Evolutionary conservation across 176 grass and related monocot genomes (phyloP).

Genomic region (Oryza rufipogon): DNA sequence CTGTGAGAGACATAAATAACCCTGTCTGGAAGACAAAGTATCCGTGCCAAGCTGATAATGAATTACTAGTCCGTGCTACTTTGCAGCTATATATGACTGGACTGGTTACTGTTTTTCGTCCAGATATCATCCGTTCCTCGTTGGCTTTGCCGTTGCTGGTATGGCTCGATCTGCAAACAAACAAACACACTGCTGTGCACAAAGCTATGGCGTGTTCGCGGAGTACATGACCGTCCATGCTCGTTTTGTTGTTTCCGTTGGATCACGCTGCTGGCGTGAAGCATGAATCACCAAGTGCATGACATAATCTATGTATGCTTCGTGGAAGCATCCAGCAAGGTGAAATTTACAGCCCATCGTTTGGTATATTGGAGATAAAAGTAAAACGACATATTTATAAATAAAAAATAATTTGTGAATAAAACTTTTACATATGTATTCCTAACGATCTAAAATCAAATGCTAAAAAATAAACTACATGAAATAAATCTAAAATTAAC

Average conservation of each 20-base stretch:
- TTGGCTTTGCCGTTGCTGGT: not conserved
- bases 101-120: not conserved
- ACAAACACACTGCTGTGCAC: not conserved
- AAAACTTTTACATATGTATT: too few species aligned
- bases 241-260: conserved; percentile 10
- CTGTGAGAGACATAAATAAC: not conserved
- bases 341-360: not conserved
- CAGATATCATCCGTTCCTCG: not conserved
- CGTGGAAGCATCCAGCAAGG: conserved; percentile 1
- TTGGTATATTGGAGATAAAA: too few species aligned
- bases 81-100: not conserved
- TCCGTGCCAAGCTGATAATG: not conserved
- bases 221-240: not conserved
- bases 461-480: too few species aligned
- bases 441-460: too few species aligned
- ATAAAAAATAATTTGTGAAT: too few species aligned
- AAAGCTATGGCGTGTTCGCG: conserved; percentile 1
- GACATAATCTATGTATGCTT: conserved; percentile 33
- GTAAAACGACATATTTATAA: too few species aligned
- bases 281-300: conserved; percentile 13
- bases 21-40: not conserved
- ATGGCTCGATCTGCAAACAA: not conserved
- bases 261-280: conserved; percentile 43
- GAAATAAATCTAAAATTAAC: too few species aligned
- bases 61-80: not conserved